Base-by-base conservation (phyloP, 331 rosid genomes). In the Prunus yedoensis region DNA sequence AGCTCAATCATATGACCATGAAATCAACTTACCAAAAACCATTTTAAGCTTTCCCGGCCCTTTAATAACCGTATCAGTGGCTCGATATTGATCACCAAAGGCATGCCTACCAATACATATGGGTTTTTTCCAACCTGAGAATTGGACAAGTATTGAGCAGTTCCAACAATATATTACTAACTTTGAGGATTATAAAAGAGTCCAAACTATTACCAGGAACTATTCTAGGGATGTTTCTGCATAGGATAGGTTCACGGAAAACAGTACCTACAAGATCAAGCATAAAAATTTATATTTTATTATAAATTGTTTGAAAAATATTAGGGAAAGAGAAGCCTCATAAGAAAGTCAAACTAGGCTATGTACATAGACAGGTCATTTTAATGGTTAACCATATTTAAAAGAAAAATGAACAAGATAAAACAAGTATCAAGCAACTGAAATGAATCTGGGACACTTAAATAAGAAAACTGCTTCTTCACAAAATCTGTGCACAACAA, bases 71-170 rank as follows among this genome's bases (percentile, higher is more conserved):
- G 89, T 56, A 77, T 95, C 99, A 52, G 97, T 92, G 77, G 99
- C 94, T 72, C 97, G 96, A 86, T 95, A 95, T 79, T 95, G 99
- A 74, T 95, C 99, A 30, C 97, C 97, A 87, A 90, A 95, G 82
- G 99, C 98, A 86, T 95, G 98, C 86, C 99, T 90, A 66, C 99
- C 98, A 23, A 95, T 95, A 79, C 97, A 92, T 58, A 95, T 92
- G 80, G 99, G 96, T 83, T 95, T 95, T 85, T 90, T 92, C 99
- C 99, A 95, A 67, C 99, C 97, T 92, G 88, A 49, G 66, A 77
- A 77, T 86, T 76, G 74, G 77, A 78, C 71, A 79, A 74, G 85
- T 81, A 80, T 61, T 78, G 63, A 74, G 78, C 53, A 78, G 68
- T 49, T 21, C 67, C 64, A 73, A 32, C 20, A 71, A 75, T 58